Evolutionary conservation across 2,329 filamentous ascomycete species (phyloP), one percentile per base, ranked within the genome.

Genomic region (Xylariaceae sp.): DNA sequence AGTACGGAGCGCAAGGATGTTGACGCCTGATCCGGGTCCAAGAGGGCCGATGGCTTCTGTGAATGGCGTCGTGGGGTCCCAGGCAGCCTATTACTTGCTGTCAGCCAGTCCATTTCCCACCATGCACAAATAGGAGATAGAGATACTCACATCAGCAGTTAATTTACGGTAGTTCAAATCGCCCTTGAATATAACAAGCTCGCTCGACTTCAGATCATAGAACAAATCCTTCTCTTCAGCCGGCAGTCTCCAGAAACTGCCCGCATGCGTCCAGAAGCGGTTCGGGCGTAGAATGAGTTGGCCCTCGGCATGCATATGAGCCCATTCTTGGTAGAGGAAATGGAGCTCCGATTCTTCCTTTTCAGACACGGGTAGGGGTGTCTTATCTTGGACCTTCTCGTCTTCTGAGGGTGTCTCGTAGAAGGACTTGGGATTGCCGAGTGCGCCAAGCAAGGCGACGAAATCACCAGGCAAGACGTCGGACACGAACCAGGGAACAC

Each of bases 401-500:
- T 92, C 90, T 35, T 92, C 85, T 0, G 87, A 86, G 0, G 85
- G 85, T 0, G 84, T 84, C 69, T 87, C 84, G 76, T 94, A 97
- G 74, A 97, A 96, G 9, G 75, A 69, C 66, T 88, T 85, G 0
- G 94, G 90, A 66, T 86, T 82, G 5, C 87, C 84, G n/a, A 99
- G 82, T 3, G 88, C 90, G 63, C 83, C 86, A 55, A 99, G 83
- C 2, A 97, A 82, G n/a, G 88, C 86, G 1, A 80, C 81, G 68
- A 97, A 97, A 75, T 99, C 94, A 47, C 79, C 81, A 0, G 93
- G 92, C 9, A 96, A 76, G 2, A 97, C 94, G 69, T 99, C 94
- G 0, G 92, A 97, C 52, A 99, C 94, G 72, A 97, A 99, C 94
- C 94, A 99, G 0, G 94, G 94, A 60, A 99, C 92, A 18, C 86